Evolutionary conservation across 1,284 basidiomycete genomes (phyloP), one percentile per base, ranked within the genome.

Genomic region (Leccinum pachyderme): DNA sequence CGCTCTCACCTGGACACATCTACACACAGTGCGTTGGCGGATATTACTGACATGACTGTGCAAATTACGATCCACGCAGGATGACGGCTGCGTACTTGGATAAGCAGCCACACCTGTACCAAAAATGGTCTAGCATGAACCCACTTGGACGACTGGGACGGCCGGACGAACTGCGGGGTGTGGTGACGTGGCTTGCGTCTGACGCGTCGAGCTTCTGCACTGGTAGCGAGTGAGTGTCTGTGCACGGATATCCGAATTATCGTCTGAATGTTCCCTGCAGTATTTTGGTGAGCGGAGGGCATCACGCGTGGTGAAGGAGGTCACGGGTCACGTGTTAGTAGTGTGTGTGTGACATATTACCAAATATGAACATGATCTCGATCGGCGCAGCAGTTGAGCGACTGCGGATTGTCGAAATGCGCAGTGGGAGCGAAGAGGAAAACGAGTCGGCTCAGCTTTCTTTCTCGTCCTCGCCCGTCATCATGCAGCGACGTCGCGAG

Each of bases 31-130:
- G 59, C 46, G 82, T 52, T 47, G 82, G n/a, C n/a, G 44, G 12
- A 28, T 28, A 25, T 0, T 2, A 15, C 1, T 2, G 4, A 8
- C 4, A 18, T 44, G 29, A 32, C 35, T 28, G 58, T 53, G 35
- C n/a, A 0, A 18, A 2, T 37, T 44, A 31, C 7, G 49, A 32
- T 27, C 22, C n/a, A 13, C n/a, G 29, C 57, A 86, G 87, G 60
- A 90, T 92, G 87, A 91, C 90, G 31, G 87, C 87, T 60, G 84
- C 81, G 31, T 89, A 84, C 72, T 75, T 92, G 37, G 87, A 91
- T 70, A 75, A 70, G 37, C 79, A 90, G 66, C 89, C 89, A 2
- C 78, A 85, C 57, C 73, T 92, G 52, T 70, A 84, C 8, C 79
- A 78, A 15, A 87, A 86, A 66, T 91, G 89, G 89, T 85, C 87